These are phyloP conservation scores for Helenozyma rhizophorensis DNA, from an alignment of 805 yeast genomes.

Conservation along the genomic window DNA sequence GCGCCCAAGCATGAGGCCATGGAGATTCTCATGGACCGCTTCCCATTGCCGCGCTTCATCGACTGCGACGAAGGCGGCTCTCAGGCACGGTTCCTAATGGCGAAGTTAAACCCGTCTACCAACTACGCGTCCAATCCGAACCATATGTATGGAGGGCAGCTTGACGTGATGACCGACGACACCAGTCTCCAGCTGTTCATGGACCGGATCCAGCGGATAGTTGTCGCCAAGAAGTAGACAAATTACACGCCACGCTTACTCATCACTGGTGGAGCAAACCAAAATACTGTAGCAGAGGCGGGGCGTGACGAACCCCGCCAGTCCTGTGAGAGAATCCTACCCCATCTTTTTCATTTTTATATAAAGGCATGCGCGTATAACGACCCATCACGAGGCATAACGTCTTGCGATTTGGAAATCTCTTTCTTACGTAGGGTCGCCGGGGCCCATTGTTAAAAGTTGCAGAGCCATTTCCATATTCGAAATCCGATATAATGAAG, in stretches of 20 bases:
- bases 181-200: constrained; percentile 52
- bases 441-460: no score
- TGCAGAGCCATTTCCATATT: no score
- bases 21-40: constrained; percentile 58
- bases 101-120: constrained; percentile 65
- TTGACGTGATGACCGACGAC: constrained; percentile 54
- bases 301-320: no score
- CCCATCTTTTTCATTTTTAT: constrained; percentile 1
- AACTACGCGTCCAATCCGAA: constrained; percentile 42
- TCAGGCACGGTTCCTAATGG: constrained; percentile 67
- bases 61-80: constrained; percentile 76
- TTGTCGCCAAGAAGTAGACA: constrained; percentile 15
- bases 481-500: no score
- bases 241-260: no score
- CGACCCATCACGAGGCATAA: not conserved
- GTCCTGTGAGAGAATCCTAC: not conserved
- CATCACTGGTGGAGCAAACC: no score
- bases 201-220: constrained; percentile 47
- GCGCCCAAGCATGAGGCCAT: constrained; percentile 65
- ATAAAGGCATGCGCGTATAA: not conserved
- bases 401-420: no score
- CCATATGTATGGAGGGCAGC: constrained; percentile 25
- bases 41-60: constrained; percentile 68
- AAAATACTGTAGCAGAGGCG: no score
- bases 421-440: no score